Evolutionary conservation across 2,329 filamentous ascomycete species (phyloP), one percentile per base, ranked within the genome.

Genomic region (Penicillium sp.): DNA sequence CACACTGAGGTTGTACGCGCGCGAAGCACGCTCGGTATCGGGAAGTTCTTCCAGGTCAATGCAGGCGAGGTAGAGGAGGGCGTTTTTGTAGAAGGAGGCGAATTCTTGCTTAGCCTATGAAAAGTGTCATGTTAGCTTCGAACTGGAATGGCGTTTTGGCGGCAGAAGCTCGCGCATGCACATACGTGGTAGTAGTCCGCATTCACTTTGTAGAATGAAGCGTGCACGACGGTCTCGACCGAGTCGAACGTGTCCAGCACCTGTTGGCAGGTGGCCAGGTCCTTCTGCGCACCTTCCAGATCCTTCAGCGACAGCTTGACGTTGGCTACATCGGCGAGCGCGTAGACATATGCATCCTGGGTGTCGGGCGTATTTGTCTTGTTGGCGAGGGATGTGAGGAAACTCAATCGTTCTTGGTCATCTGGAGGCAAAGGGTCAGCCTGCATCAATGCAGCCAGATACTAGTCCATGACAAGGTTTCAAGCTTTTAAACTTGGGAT

Each of bases 31-130:
- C 73, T 99, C 92, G 51, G 83, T 79, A 50, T 85, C 78, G 40
- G 86, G 81, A 54, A 99, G 81, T 51, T 88, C 83, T 56, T 85
- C 81, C 61, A 97, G 78, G 67, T 97, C 89, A 70, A 99, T 90
- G 76, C 94, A 99, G 59, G 94, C 94, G 53, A 99, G 90, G 79
- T 97, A 99, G 64, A 97, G 88, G 47, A 99, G 89, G 61, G 94
- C 92, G 68, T 95, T 99, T 77, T 91, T 90, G 82, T 99, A 99
- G 81, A 96, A 99, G 58, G 89, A 87, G 60, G 92, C 91, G 71
- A 96, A 99, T 76, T 97, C 92, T 75, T 88, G 83, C 78, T 95
- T 92, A 64, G 87, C 79, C 79, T 87, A 59, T 51, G 16, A 43
- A 3, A 40, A 45, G 40, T 48, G 42, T 5, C 32, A 9, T 53